Evolutionary conservation across 78 protist species (phyloP), one percentile per base, ranked within the genome.

Genomic region (Blattamonas nauphoetae): DNA sequence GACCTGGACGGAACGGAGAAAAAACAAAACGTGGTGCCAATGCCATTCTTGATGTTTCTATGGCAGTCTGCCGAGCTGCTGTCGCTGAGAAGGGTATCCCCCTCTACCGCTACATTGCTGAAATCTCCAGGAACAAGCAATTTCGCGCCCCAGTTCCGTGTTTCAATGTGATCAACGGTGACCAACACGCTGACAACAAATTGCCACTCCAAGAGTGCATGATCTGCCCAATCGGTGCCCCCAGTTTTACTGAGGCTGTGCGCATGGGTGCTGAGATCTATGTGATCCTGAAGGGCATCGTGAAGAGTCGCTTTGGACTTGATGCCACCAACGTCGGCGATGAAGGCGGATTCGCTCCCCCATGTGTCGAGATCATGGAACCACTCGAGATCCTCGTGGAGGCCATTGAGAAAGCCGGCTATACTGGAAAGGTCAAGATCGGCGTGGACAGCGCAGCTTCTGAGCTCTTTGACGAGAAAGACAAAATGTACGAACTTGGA

Each of bases 321-420:
- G 64, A 29, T 1, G 64, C 81, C 80, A 41, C 86, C 91, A 94
- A 94, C 88, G 97, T 98, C 78, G 99, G 99, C 71, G 99, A 98
- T 89, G 99, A 98, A 93, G 99, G 99, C 44, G 99, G 99, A 88
- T 96, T 96, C 86, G 99, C 99, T 2, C 99, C 99, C 86, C 86
- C 87, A 46, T 91, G 94, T 81, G 90, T 71, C 63, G 86, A 80
- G 86, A 90, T 81, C 92, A 77, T 91, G 78, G 99, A 97, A 85
- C 98, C 98, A 33, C 97, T 97, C 3, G 91, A 89, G 44, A 88
- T 97, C 5, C 79, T 98, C 44, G 85, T 78, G 1, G 93, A 77
- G 78, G 99, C 99, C 87, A 96, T 98, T 81, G 95, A 92, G 88
- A 46, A 55, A 44, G 99, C 99, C 38, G 99, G 98, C 42, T 92